These are phyloP conservation scores for Chaetomium strumarium DNA, from an alignment of 2,329 filamentous ascomycete species.

Conservation along the genomic window DNA sequence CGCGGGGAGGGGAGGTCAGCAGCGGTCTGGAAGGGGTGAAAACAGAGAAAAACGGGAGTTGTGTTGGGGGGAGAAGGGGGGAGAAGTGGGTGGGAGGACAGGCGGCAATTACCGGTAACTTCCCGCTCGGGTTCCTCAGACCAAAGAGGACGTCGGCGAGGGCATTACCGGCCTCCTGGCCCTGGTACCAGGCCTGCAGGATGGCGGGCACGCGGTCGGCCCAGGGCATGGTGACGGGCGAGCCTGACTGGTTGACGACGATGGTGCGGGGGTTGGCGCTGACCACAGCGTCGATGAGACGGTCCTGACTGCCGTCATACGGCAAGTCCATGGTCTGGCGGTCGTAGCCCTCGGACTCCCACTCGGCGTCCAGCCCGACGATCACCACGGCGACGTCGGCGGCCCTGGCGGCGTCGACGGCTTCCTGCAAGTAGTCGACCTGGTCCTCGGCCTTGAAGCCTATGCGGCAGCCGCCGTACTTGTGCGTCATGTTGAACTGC, in stretches of 20 bases:
- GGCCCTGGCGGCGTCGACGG: conserved; percentile 53
- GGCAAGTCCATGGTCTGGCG: conserved; percentile 56
- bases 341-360: conserved; percentile 71
- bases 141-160: conserved; percentile 63
- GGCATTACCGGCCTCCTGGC: conserved; percentile 63
- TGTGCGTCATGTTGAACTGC: conserved; percentile 51
- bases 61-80: neutral
- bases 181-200: conserved; percentile 65
- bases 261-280: conserved; percentile 59
- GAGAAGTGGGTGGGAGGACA: neutral
- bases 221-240: conserved; percentile 67
- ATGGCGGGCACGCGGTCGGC: conserved; percentile 57
- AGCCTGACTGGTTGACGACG: conserved; percentile 65
- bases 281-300: conserved; percentile 56
- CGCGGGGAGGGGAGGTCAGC: neutral
- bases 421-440: conserved; percentile 57
- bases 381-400: conserved; percentile 64
- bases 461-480: conserved; percentile 65
- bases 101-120: conserved; percentile 48
- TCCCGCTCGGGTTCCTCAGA: conserved; percentile 58
- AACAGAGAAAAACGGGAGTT: too few relatives aligned
- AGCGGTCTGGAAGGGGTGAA: too few relatives aligned
- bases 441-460: conserved; percentile 64
- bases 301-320: conserved; percentile 51
- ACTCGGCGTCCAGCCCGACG: conserved; percentile 65